Evolutionary conservation across 176 grass and related monocot genomes (phyloP).

Genomic region (Themeda triandra): DNA sequence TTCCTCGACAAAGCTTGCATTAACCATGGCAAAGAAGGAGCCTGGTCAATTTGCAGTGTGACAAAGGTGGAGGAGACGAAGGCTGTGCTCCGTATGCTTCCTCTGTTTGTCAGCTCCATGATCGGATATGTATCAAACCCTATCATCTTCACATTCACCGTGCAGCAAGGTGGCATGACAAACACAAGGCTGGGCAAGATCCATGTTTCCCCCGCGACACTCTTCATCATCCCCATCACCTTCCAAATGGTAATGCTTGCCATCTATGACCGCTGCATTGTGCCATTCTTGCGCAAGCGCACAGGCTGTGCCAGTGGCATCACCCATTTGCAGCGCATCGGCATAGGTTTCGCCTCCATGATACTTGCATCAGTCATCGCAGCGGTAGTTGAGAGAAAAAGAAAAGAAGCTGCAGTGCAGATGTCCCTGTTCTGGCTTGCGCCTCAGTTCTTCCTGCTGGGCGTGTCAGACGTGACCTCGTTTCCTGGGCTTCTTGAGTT

Average conservation of each 20-base stretch:
- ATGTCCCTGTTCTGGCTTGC: conserved; percentile 64
- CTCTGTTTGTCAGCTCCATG: conserved; percentile 52
- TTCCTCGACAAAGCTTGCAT: conserved; percentile 68
- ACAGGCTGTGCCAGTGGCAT: conserved; percentile 41
- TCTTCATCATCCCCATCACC: conserved; percentile 48
- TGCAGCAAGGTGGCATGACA: conserved; percentile 57
- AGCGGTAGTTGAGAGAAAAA: conserved; percentile 40
- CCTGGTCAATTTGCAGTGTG: conserved; percentile 49
- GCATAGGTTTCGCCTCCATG: conserved; percentile 33
- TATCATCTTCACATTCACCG: conserved; percentile 46
- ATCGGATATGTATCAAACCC: conserved; percentile 35
- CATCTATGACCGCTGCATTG: conserved; percentile 42
- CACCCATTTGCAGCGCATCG: conserved; percentile 43
- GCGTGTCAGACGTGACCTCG: conserved; percentile 49
- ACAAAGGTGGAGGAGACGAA: conserved; percentile 63
- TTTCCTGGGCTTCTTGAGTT: conserved; percentile 74
- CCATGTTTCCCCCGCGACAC: conserved; percentile 44
- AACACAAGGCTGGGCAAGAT: conserved; percentile 55
- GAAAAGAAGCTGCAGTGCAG: conserved; percentile 22
- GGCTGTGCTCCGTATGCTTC: conserved; percentile 42
- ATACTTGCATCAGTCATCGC: conserved; percentile 26
- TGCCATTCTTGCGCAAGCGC: conserved; percentile 34
- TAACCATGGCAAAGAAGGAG: conserved; percentile 22
- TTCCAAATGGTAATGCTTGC: conserved; percentile 53
- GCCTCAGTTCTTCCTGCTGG: conserved; percentile 52